These are phyloP conservation scores for Eutrema salsugineum DNA, from an alignment of 441 rosid species.

Conservation along the genomic window DNA sequence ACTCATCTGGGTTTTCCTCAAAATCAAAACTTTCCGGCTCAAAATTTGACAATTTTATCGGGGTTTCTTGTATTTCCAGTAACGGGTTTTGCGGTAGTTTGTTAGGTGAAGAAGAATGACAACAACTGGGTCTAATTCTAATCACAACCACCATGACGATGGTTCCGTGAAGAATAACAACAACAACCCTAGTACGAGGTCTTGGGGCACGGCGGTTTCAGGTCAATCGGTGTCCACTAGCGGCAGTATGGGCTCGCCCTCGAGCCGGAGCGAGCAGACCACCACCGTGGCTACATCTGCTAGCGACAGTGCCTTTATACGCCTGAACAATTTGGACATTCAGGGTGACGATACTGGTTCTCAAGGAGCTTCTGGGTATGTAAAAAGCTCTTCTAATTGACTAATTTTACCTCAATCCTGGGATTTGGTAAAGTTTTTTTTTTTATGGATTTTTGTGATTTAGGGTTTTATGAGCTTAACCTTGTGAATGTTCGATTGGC, in stretches of 20 bases:
- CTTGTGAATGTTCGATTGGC: not conserved
- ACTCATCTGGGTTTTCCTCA: constrained; percentile 26
- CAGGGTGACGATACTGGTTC: constrained; percentile 93
- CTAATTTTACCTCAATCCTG: not conserved
- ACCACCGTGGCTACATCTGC: constrained; percentile 70
- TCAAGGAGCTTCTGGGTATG: constrained; percentile 75
- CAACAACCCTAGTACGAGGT: constrained; percentile 57
- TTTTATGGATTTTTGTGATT: not conserved
- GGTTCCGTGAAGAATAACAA: constrained; percentile 34
- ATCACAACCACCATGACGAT: constrained; percentile 50
- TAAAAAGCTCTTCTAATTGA: not conserved
- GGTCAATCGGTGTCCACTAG: constrained; percentile 95
- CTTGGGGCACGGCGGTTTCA: constrained; percentile 77
- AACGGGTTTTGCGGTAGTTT: constrained; percentile 8
- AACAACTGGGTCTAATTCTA: constrained; percentile 48
- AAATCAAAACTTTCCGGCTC: not conserved
- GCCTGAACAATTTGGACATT: constrained; percentile 78
- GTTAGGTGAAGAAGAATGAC: constrained; percentile 39
- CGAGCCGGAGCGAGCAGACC: constrained; percentile 73
- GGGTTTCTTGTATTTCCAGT: not conserved
- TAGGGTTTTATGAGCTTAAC: constrained; percentile 8
- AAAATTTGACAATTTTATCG: not conserved
- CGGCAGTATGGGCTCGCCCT: constrained; percentile 94
- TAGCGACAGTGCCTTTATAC: constrained; percentile 63
- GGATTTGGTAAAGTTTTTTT: not conserved